Percentiles rank a stretch among this genome's conserved stretches.
Evolutionary conservation across 768 basidiomycete genomes (phyloP).

Genomic region (Russula lepida): DNA sequence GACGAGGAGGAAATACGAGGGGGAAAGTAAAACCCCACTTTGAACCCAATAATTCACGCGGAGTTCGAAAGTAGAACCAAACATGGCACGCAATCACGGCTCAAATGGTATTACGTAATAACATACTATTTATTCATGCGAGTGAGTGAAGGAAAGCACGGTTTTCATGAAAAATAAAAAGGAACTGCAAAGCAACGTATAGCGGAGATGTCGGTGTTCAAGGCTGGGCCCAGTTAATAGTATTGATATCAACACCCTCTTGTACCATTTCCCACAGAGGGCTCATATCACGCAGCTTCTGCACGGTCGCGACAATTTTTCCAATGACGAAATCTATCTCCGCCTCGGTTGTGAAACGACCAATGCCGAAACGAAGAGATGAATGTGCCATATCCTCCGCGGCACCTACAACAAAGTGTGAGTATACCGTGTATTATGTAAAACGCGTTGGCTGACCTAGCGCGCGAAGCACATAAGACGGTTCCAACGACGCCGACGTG

Average conservation of each 20-base stretch:
- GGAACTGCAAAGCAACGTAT: neutral
- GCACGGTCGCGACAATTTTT: constrained; percentile 82
- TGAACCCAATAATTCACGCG: constrained; percentile 8
- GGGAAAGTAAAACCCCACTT: neutral
- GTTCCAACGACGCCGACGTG: constrained; percentile 96
- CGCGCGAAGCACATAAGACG: constrained; percentile 95
- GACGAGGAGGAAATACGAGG: constrained; percentile 23
- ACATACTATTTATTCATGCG: neutral
- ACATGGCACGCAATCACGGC: constrained; percentile 10
- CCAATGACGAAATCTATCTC: constrained; percentile 92
- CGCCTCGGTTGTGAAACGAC: constrained; percentile 94
- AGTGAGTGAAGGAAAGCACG: neutral
- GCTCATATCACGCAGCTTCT: constrained; percentile 88
- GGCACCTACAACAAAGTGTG: constrained; percentile 45
- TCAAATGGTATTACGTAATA: neutral
- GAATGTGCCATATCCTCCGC: constrained; percentile 99
- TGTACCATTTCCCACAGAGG: constrained; percentile 99
- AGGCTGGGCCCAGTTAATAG: constrained; percentile 87
- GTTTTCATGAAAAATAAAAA: neutral
- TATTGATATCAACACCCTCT: constrained; percentile 92
- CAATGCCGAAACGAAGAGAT: constrained; percentile 93
- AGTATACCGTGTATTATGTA: neutral
- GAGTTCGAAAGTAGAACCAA: constrained; percentile 13
- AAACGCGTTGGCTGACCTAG: constrained; percentile 46
- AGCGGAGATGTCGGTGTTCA: constrained; percentile 23